Base-by-base conservation (phyloP, 2,329 filamentous ascomycete genomes). In the Talaromyces islandicus region DNA sequence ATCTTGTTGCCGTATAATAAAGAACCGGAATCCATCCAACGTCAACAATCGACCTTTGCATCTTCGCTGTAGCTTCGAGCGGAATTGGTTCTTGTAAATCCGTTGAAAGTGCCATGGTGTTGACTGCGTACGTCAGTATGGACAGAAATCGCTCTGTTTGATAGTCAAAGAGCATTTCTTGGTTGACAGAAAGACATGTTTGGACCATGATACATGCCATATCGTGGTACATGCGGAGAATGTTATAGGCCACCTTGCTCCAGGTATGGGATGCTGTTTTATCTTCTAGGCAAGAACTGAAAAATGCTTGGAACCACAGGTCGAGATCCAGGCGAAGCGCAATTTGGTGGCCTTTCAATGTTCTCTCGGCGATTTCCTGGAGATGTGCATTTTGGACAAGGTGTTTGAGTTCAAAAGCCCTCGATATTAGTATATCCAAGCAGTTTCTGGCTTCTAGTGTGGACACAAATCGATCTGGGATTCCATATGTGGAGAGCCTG, bases 1-100 rank as follows among this genome's bases (percentile, higher is more conserved):
- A 60, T 43, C 56, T 60, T 27, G 56, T n/a, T 10, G 59, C 59
- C 2, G 50, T 60, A 5, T 53, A 60, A 38, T 60, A 60, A 41
- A 60, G 21, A 27, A 32, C 54, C 21, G 35, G 7, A 25, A 60
- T 48, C 54, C 59, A 60, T 32, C 59, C 59, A n/a, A 53, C 54
- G 29, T 60, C 59, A 21, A 48, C 56, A n/a, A 60, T 57, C 14
- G 59, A 56, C 11, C 11, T 17, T 21, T 43, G 35, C 54, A 56
- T 54, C 25, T 25, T 25, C 30, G 19, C 46, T 43, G 41, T 41
- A 24, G 11, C 41, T 52, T 56, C 25, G n/a, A 25, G 14, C 24
- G n/a, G 7, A n/a, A n/a, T 12, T 19, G 21, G 43, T 17, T 35
- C 12, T 35, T 48, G 21, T 48, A 24, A 48, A n/a, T 11, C 43